Percentiles rank a stretch among this genome's conserved stretches.
Conservation (phyloP, 2,329 filamentous ascomycete species). For the Tolypocladium paradoxum region DNA sequence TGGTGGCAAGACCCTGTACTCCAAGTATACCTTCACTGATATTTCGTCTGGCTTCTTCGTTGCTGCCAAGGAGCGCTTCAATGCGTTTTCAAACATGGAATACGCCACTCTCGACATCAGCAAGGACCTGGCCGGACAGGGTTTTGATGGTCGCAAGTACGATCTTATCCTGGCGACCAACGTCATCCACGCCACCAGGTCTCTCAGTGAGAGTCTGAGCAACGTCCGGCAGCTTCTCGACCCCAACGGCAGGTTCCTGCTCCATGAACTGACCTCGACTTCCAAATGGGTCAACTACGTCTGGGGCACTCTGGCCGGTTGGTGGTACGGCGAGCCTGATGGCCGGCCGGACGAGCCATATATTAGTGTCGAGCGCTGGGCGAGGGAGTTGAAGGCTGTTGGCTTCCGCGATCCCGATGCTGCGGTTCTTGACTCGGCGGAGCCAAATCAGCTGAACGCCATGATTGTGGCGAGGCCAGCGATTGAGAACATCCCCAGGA, state of each 20-base stretch:
- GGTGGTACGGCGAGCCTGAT: constrained; percentile 21
- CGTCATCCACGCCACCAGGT: not conserved
- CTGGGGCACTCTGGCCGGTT: constrained; percentile 9
- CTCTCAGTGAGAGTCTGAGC: not conserved
- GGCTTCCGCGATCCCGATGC: constrained; percentile 7
- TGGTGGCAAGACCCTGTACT: constrained; percentile 4
- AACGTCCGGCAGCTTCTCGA: not conserved
- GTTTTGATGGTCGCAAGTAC: not conserved
- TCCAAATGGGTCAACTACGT: not conserved
- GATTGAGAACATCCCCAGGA: too few species aligned
- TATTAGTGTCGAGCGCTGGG: constrained; percentile 12
- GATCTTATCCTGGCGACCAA: not conserved
- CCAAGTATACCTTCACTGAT: constrained; percentile 12
- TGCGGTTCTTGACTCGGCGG: not conserved
- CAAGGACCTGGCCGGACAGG: not conserved
- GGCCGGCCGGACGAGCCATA: constrained; percentile 13
- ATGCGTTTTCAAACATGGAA: constrained; percentile 10
- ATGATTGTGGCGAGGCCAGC: not conserved
- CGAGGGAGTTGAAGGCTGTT: constrained; percentile 11
- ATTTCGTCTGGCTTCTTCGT: constrained; percentile 18
- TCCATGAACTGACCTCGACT: not conserved
- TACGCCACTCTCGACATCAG: constrained; percentile 15
- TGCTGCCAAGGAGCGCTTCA: constrained; percentile 20
- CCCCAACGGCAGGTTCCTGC: not conserved
- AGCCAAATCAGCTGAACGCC: not conserved